These are phyloP conservation scores for Heterococcus sp. DNA, from an alignment of 108 stramenopile species.

Conservation along the genomic window DNA sequence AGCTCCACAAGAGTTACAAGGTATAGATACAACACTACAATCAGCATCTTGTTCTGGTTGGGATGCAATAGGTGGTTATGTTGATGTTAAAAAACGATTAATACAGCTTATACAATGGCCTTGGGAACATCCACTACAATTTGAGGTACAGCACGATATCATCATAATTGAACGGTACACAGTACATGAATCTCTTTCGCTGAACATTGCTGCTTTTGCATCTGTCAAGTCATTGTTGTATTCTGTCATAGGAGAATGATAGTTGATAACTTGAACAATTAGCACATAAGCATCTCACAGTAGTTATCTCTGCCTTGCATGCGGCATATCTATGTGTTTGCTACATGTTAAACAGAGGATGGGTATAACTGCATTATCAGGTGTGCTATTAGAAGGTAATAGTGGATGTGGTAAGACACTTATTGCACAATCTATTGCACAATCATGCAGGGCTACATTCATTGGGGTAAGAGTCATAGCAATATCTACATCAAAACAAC, in stretches of 20 bases:
- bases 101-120: slow-evolving; percentile 47
- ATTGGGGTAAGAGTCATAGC: slow-evolving; percentile 47
- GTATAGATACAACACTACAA: slow-evolving; percentile 5
- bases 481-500: too few relatives aligned
- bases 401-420: slow-evolving; percentile 50
- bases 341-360: too few relatives aligned
- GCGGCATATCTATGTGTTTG: background rate
- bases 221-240: background rate
- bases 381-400: slow-evolving; percentile 29
- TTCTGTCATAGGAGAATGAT: background rate
- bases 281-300: background rate
- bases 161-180: background rate
- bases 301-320: background rate
- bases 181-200: background rate
- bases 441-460: slow-evolving; percentile 44
- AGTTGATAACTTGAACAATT: background rate
- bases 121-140: slow-evolving; percentile 34
- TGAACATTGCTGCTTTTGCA: background rate
- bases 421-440: slow-evolving; percentile 37
- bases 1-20: slow-evolving; percentile 7
- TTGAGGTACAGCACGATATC: slow-evolving; percentile 1
- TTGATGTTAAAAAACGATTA: slow-evolving; percentile 28
- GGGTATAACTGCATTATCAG: slow-evolving; percentile 25
- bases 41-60: background rate
- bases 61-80: slow-evolving; percentile 32